Evolutionary conservation across 306 rosid genomes (phyloP).

Genomic region (Glycine tomentella): DNA sequence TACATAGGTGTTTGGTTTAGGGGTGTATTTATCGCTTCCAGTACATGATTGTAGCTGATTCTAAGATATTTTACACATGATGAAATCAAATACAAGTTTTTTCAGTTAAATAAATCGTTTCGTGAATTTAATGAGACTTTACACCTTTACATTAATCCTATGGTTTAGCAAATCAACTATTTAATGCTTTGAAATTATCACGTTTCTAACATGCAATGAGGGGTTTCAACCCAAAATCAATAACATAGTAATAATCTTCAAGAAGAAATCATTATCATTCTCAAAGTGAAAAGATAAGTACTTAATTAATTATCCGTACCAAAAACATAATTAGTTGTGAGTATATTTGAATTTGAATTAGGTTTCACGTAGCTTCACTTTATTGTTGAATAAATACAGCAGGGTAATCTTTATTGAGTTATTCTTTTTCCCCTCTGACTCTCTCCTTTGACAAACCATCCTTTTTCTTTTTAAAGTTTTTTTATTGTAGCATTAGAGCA

Average conservation of each 20-base stretch:
- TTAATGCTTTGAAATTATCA: no score
- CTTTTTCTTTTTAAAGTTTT: slow-evolving; percentile 50
- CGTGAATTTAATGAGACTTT: no score
- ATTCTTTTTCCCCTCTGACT: slow-evolving; percentile 2
- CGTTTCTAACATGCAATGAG: no score
- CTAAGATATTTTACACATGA: no score
- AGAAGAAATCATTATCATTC: background rate
- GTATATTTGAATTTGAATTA: slow-evolving; percentile 26
- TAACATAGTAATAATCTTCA: background rate
- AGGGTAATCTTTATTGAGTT: slow-evolving; percentile 10
- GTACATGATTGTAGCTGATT: no score
- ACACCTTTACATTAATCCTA: no score
- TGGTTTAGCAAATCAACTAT: no score
- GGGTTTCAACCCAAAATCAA: no score
- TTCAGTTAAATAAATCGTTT: no score
- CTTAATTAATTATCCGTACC: background rate
- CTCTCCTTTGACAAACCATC: slow-evolving; percentile 34
- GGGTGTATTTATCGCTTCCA: no score
- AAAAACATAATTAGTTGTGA: background rate
- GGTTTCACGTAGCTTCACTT: slow-evolving; percentile 1
- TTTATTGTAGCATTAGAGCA: slow-evolving; percentile 33
- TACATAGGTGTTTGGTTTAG: no score
- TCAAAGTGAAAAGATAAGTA: background rate
- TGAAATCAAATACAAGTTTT: no score
- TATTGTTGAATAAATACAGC: slow-evolving; percentile 18